Base-by-base conservation (phyloP, 2,329 filamentous ascomycete species). In the Hortaea werneckii region DNA sequence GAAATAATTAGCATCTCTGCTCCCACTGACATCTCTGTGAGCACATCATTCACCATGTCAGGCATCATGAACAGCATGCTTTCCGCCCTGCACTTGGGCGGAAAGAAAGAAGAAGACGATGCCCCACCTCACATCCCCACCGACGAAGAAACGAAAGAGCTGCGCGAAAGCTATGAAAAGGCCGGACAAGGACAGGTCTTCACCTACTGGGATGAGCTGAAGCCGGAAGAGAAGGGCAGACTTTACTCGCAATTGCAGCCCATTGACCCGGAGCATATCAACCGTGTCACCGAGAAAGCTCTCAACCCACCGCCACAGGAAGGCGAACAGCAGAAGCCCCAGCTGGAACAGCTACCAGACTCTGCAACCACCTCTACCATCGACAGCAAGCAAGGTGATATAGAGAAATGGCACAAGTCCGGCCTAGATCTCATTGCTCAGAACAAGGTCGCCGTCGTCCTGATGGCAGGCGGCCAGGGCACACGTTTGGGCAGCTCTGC, bases 391-490 rank as follows among this genome's bases (percentile, higher is more conserved):
- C 67, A 81, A 42, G 78, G 80, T 48, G 83, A 94, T 63, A 77
- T 95, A 51, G 73, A 86, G 56, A 78, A 76, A 66, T 98, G 90
- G 89, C 92, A 95, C 67, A 72, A 84, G 51, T 74, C 71, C 38
- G 83, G 83, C 39, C 65, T 87, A 52, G 72, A 79, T 57, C 65
- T 81, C 58, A 81, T 85, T 52, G 76, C 80, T 5, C 70, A 80
- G 54, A 83, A 83, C 68, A 78, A 82, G 62, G 82, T 85, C 40
- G 82, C 80, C 29, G 92, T 98, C 12, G 87, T 98, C 43, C 78
- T 98, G 60, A 94, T 98, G 86, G 92, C 92, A 48, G 92, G 92
- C 63, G 92, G 92, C 30, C 92, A 98, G 72, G 92, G 92, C 53
- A 98, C 92, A 51, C 80, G 92, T 51, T 73, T 98, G 53, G 92